Base-by-base conservation (phyloP, 495 filamentous ascomycete species). In the Podospora pseudopauciseta region DNA sequence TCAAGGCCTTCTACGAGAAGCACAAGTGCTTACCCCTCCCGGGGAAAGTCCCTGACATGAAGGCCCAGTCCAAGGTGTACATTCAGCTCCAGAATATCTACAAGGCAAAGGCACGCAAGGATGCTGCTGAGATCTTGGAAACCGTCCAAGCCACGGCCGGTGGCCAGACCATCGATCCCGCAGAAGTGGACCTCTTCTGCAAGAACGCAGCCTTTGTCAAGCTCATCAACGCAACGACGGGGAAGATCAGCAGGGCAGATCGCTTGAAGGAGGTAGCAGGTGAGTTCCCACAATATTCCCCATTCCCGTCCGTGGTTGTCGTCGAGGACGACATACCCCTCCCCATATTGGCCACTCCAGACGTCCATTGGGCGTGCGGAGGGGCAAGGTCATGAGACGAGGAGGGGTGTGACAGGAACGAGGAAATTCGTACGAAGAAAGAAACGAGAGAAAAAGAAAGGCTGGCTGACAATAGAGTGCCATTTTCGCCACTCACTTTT, bases 11-110 rank as follows among this genome's bases (percentile, higher is more conserved):
- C 79, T 88, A 94, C 74, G 75, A 80, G 15, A 84, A 83, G 64
- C 88, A 96, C 72, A 79, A 82, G 20, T 84, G 88, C 54, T 85
- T 98, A 5, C 95, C 95, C 20, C 81, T 99, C 0, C 91, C 93
- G 2, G 96, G 95, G 59, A 88, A 89, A 20, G 83, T 98, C 16
- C 96, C 95, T 5, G 95, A 99, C 79, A 99, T 99, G 95, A 99
- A 99, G 80, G 92, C 95, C 34, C 87, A 94, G 77, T 96, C 93
- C 20, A 88, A 86, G 60, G 92, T 96, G 70, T 99, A 99, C 80
- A 88, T 98, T 68, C 84, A 88, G 68, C 84, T 99, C 28, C 95
- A 98, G 80, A 96, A 91, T 71, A 88, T 97, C 72, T 99, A 98
- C 87, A 97, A 96, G 79, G 74, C 83, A 27, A 97, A 97, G 75